Base-by-base conservation (phyloP, 1,284 basidiomycete genomes). In the Trichosporon ovoides region DNA sequence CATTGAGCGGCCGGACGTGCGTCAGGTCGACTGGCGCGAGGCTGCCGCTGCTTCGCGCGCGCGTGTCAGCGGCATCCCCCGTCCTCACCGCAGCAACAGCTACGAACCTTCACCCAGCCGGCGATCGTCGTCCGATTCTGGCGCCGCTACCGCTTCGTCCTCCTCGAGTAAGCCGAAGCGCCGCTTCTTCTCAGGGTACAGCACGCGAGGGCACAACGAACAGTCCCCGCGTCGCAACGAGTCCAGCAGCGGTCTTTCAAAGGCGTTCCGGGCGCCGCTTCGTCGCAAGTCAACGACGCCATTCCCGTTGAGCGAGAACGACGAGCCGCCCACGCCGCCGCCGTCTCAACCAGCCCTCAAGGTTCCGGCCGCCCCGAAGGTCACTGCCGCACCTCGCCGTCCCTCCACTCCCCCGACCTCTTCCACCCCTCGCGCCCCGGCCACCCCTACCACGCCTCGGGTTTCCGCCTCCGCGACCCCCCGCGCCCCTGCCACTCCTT, bases 251-350 rank as follows among this genome's bases (percentile, higher is more conserved):
- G 43, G 43, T 13, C 24, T 48, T 9, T 22, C 43, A 7, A 48
- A 48, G 22, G 50, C 22, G 10, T 38, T 51, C 48, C 36, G 37
- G 24, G n/a, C 35, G 2, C 22, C 31, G 10, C 48, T 56, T n/a
- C 55, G 55, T 7, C 3, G 38, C 35, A 57, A 57, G n/a, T n/a
- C n/a, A 50, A n/a, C 33, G 12, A 50, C 24, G 12, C 49, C 55
- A 20, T 57, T 57, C 55, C 55, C 55, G 5, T 38, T 19, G 10
- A 20, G 40, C 34, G 51, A 53, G 40, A 40, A 37, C 49, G 56
- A 57, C 24, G 20, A 34, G 33, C 28, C 53, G 16, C 22, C 28
- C 38, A 19, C 53, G 2, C 24, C 38, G 4, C 31, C 38, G 31
- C 38, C 48, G 19, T 7, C 48, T 4, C n/a, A n/a, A n/a, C n/a